phyloP scores from a whole-genome alignment of 2,329 filamentous ascomycete species.

The Pyrenophora teres region DNA sequence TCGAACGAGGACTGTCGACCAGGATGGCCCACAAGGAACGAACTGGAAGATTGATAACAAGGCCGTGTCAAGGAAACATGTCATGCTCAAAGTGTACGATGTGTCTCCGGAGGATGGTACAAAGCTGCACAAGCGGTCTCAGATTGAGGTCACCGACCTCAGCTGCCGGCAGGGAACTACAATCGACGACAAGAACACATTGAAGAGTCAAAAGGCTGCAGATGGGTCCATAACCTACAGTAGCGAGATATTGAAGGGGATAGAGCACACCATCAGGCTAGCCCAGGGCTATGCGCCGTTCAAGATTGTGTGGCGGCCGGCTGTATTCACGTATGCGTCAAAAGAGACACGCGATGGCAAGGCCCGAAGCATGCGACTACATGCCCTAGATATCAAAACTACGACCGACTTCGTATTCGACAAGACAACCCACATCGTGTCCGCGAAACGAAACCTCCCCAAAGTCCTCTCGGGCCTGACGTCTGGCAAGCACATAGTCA shows the following conservation, averaged over 20 bases:
- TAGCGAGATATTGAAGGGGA: constrained; percentile 31
- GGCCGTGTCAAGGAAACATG: constrained; percentile 85
- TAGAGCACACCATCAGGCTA: constrained; percentile 68
- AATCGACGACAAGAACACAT: constrained; percentile 70
- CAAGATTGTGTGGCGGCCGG: constrained; percentile 75
- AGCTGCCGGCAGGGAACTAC: constrained; percentile 79
- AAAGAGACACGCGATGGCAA: constrained; percentile 63
- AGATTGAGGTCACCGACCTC: constrained; percentile 75
- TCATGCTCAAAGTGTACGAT: constrained; percentile 72
- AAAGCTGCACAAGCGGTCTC: constrained; percentile 67
- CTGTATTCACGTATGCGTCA: constrained; percentile 81
- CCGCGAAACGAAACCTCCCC: constrained; percentile 86
- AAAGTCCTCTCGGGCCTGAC: constrained; percentile 86
- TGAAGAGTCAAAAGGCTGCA: constrained; percentile 63
- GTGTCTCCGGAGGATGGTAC: constrained; percentile 70
- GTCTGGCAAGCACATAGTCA: constrained; percentile 78
- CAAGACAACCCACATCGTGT: constrained; percentile 83
- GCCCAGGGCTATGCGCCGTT: constrained; percentile 71
- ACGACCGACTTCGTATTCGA: constrained; percentile 70
- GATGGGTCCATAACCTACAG: constrained; percentile 34
- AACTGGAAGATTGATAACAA: constrained; percentile 71
- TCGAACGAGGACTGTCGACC: constrained; percentile 68
- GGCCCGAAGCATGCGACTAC: constrained; percentile 65
- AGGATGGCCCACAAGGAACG: constrained; percentile 40
- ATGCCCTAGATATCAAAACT: constrained; percentile 88